A percentile compares a stretch with the other conserved stretches of the same genome.
Evolutionary conservation across 352 stramenopile genomes (phyloP).

Genomic region (Globisporangium alternatum): DNA sequence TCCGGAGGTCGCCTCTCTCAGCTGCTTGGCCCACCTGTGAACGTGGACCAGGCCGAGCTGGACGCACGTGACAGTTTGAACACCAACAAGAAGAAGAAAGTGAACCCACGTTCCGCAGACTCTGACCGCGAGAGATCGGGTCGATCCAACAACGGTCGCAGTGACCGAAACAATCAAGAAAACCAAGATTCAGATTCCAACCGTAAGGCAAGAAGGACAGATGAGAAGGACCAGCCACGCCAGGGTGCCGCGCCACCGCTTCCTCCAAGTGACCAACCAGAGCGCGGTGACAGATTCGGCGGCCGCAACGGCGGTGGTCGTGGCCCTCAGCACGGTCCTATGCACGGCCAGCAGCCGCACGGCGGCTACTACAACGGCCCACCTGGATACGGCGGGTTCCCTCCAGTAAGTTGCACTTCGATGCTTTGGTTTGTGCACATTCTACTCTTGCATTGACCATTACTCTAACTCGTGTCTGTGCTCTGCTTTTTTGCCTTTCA

Average conservation of each 20-base stretch:
- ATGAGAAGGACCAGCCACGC: constrained; percentile 20
- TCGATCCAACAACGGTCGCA: constrained; percentile 11
- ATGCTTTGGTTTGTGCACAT: neutral
- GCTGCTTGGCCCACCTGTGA: constrained; percentile 67
- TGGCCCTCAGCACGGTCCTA: constrained; percentile 15
- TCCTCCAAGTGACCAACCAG: constrained; percentile 29
- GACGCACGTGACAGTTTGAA: constrained; percentile 61
- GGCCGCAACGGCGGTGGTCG: constrained; percentile 16
- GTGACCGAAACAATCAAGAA: constrained; percentile 25
- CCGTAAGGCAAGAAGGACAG: constrained; percentile 23
- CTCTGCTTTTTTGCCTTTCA: constrained; percentile 19
- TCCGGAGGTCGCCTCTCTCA: constrained; percentile 36
- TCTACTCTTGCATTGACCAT: neutral
- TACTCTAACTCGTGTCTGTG: constrained; percentile 2
- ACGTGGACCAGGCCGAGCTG: constrained; percentile 73
- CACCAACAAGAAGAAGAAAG: constrained; percentile 62
- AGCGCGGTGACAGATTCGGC: constrained; percentile 20
- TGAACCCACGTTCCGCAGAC: constrained; percentile 17
- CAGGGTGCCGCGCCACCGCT: constrained; percentile 20
- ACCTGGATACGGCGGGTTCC: constrained; percentile 60
- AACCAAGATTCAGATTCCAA: constrained; percentile 24
- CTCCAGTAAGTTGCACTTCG: constrained; percentile 39
- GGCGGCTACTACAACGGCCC: constrained; percentile 57
- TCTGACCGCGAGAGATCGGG: constrained; percentile 9
- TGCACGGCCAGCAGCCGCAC: constrained; percentile 29